Conservation (phyloP, 2,329 filamentous ascomycete genomes). For the Cryphonectria naterciae region DNA sequence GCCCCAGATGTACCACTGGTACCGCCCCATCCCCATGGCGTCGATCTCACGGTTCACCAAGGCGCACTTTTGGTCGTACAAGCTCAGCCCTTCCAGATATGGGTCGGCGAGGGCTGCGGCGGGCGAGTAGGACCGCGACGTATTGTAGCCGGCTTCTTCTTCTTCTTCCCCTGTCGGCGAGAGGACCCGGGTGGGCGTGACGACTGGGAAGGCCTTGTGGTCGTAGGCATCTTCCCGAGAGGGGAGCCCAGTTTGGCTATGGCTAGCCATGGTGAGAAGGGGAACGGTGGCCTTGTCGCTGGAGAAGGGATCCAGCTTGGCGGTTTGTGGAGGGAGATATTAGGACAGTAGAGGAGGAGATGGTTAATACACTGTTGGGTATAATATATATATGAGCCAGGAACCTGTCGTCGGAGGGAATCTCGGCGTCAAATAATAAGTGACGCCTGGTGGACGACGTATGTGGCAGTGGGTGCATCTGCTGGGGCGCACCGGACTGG, state of each 20-base stretch:
- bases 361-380: background rate
- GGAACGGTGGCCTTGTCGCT: constrained; percentile 25
- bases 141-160: background rate
- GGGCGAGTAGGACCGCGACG: constrained; percentile 10
- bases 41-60: constrained; percentile 50
- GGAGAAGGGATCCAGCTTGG: constrained; percentile 19
- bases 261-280: constrained; percentile 22
- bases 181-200: constrained; percentile 9
- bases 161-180: constrained; percentile 1
- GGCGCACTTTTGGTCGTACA: constrained; percentile 28
- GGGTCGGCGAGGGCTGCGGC: constrained; percentile 19
- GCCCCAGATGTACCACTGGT: constrained; percentile 57
- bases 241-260: constrained; percentile 1
- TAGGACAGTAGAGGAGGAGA: background rate
- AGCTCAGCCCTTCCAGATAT: constrained; percentile 23
- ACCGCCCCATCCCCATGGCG: constrained; percentile 54
- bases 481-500: background rate
- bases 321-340: background rate
- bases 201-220: constrained; percentile 16
- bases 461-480: constrained; percentile 1
- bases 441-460: background rate
- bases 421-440: background rate
- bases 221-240: constrained; percentile 12
- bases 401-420: background rate
- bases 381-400: background rate